Conservation (phyloP, 2,329 filamentous ascomycete genomes). For the Amphichorda felina region DNA sequence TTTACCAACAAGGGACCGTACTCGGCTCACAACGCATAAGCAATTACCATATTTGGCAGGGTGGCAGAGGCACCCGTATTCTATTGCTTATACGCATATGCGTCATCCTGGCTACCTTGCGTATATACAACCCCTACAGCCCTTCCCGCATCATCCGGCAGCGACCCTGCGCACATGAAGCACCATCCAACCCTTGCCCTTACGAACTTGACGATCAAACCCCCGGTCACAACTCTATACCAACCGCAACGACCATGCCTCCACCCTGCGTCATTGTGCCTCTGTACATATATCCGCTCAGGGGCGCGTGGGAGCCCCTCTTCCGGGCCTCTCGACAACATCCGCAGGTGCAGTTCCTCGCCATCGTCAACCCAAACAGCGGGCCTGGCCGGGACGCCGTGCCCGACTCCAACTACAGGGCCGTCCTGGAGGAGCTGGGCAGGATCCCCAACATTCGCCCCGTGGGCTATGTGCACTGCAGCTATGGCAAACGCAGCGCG, state of each 20-base stretch:
- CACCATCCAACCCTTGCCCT: too few species aligned
- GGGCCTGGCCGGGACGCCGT: constrained; percentile 13
- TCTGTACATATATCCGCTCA: constrained; percentile 19
- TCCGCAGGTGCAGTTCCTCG: constrained; percentile 13
- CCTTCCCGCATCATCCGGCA: too few species aligned
- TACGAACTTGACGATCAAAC: too few species aligned
- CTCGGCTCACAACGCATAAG: too few species aligned
- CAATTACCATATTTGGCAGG: too few species aligned
- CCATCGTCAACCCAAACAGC: constrained; percentile 17
- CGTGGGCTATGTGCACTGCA: constrained; percentile 18
- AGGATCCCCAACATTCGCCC: constrained; percentile 12
- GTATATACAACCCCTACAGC: too few species aligned
- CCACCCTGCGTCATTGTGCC: constrained; percentile 14
- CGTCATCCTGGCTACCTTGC: too few species aligned
- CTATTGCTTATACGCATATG: too few species aligned
- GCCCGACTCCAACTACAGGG: constrained; percentile 16
- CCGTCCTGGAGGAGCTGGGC: constrained; percentile 10
- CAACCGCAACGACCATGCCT: neutral
- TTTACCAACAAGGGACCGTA: too few species aligned
- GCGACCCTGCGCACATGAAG: too few species aligned
- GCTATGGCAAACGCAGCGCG: constrained; percentile 11
- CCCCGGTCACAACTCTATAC: too few species aligned
- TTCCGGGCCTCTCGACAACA: constrained; percentile 9
- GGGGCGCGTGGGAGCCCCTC: constrained; percentile 16
- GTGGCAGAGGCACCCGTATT: too few species aligned